A percentile compares a stretch with the other conserved stretches of the same genome.
These are phyloP conservation scores for Suillus occidentalis DNA, from an alignment of 768 basidiomycete species.

Conservation along the genomic window DNA sequence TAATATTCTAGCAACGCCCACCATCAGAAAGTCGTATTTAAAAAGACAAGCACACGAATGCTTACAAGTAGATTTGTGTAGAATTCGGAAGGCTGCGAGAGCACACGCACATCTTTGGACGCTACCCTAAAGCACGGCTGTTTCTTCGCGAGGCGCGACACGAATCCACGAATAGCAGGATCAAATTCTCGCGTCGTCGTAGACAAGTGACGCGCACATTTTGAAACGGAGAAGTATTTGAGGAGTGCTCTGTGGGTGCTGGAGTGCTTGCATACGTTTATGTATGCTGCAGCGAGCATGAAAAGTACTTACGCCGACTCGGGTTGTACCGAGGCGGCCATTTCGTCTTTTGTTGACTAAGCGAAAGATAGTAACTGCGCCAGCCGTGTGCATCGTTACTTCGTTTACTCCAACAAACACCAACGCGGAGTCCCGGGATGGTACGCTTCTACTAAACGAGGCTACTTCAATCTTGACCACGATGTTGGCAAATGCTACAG, in stretches of 20 bases:
- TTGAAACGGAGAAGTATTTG: constrained; percentile 19
- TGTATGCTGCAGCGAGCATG: constrained; percentile 12
- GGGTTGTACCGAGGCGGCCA: background rate
- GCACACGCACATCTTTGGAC: constrained; percentile 50
- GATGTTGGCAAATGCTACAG: constrained; percentile 4
- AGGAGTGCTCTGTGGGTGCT: constrained; percentile 6
- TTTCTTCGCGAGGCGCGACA: constrained; percentile 32
- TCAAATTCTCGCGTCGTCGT: constrained; percentile 29
- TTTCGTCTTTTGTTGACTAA: constrained; percentile 20
- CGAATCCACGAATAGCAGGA: constrained; percentile 39
- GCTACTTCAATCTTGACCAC: background rate
- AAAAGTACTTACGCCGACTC: background rate
- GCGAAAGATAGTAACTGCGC: constrained; percentile 4
- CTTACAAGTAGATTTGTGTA: constrained; percentile 54
- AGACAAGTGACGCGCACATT: constrained; percentile 30
- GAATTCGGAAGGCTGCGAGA: constrained; percentile 60
- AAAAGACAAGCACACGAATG: constrained; percentile 8
- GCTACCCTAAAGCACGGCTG: constrained; percentile 52
- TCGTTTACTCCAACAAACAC: background rate
- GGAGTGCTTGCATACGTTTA: constrained; percentile 4
- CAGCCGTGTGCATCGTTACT: background rate
- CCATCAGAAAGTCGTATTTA: constrained; percentile 1
- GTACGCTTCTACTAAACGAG: constrained; percentile 1
- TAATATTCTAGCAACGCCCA: constrained; percentile 57
- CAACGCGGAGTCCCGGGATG: background rate